Percentiles rank a stretch among this genome's conserved stretches.
phyloP scores from a whole-genome alignment of 768 basidiomycete genomes.

The Leccinum ochraceum region DNA sequence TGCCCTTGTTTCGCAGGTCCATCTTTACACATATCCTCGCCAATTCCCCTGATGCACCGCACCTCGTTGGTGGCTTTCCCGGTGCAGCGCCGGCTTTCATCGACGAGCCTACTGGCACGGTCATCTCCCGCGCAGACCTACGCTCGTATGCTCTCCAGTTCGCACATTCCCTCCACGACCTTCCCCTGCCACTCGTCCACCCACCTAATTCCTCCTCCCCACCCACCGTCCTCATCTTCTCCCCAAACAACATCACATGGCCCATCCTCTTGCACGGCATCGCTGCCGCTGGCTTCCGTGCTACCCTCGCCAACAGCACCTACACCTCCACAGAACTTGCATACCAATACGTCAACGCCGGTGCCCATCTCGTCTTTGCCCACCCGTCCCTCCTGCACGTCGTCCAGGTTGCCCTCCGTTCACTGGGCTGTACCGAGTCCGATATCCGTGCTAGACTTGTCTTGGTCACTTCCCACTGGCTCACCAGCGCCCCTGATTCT shows the following conservation, averaged over 20 bases:
- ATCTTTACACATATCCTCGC: constrained; percentile 35
- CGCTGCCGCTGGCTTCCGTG: constrained; percentile 66
- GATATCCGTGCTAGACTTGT: constrained; percentile 58
- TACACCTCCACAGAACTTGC: constrained; percentile 70
- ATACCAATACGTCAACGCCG: constrained; percentile 70
- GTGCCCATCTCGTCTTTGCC: constrained; percentile 62
- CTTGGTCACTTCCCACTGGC: constrained; percentile 53
- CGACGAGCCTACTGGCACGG: constrained; percentile 59
- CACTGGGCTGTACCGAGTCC: constrained; percentile 44
- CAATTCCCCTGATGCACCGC: constrained; percentile 14
- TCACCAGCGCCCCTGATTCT: constrained; percentile 31
- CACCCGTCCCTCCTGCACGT: constrained; percentile 59
- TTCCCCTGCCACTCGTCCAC: constrained; percentile 46
- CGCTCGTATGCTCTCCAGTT: constrained; percentile 55
- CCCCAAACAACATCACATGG: constrained; percentile 65
- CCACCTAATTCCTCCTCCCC: constrained; percentile 44
- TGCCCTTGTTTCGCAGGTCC: constrained; percentile 27
- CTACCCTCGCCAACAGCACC: constrained; percentile 72
- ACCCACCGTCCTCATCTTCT: constrained; percentile 59
- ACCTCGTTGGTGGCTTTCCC: constrained; percentile 44
- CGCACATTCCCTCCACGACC: constrained; percentile 55
- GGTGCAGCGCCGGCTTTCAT: constrained; percentile 56
- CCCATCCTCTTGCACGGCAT: constrained; percentile 45
- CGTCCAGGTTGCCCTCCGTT: constrained; percentile 57
- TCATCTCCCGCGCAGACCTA: constrained; percentile 56